Evolutionary conservation across 345 rosid species (phyloP).

Genomic region (Syzygium oleosum): DNA sequence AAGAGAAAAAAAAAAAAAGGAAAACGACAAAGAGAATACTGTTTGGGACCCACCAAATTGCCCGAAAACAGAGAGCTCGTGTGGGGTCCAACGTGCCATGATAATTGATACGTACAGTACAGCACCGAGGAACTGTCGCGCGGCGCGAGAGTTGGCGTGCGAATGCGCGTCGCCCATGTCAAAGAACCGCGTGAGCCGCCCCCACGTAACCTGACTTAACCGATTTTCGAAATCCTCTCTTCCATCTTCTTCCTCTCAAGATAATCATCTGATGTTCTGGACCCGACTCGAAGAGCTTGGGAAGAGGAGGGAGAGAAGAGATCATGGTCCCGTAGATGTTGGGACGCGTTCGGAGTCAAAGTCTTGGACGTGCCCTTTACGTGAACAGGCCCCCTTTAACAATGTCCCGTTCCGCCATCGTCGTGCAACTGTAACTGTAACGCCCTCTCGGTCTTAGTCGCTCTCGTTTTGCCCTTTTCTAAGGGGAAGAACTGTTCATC

Average conservation of each 20-base stretch:
- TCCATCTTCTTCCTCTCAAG: not conserved
- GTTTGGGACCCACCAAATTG: not conserved
- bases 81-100: not conserved
- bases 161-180: conserved; percentile 31
- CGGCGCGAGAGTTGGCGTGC: conserved; percentile 4
- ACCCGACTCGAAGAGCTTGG: not conserved
- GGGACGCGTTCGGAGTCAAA: not conserved
- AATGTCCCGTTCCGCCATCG: not conserved
- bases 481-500: not conserved
- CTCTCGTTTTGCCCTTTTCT: too few relatives aligned
- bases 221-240: conserved; percentile 10
- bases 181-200: conserved; percentile 34
- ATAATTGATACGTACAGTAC: rapidly evolving
- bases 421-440: not conserved
- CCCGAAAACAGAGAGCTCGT: not conserved
- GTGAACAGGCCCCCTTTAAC: not conserved
- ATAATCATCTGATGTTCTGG: not conserved
- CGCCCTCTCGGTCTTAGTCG: not conserved
- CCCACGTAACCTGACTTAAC: not conserved
- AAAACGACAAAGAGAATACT: not conserved
- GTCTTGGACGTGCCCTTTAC: not conserved
- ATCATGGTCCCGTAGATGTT: not conserved
- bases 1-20: not conserved
- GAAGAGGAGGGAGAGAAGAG: not conserved
- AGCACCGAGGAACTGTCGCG: not conserved